Conservation (phyloP, 1,284 basidiomycete species). For the Marasmius fiardii region DNA sequence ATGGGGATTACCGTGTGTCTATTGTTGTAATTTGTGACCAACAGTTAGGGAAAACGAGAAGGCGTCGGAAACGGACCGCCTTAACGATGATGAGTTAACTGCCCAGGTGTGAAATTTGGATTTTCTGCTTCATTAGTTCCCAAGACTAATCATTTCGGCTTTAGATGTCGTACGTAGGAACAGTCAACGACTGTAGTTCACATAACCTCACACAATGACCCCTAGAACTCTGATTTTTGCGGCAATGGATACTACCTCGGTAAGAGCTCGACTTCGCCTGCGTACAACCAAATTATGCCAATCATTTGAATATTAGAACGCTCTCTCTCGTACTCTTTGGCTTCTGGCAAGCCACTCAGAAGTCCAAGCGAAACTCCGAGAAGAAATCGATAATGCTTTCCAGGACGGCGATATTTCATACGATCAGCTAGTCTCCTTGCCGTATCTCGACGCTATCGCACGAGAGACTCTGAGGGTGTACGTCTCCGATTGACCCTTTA, state of each 20-base stretch:
- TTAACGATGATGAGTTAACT: conserved; percentile 29
- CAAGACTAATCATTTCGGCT: too few relatives aligned
- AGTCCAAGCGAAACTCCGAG: conserved; percentile 1
- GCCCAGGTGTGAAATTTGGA: conserved; percentile 18
- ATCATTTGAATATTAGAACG: not conserved
- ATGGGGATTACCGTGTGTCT: not conserved
- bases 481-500: not conserved
- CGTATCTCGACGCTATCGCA: conserved; percentile 23
- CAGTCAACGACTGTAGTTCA: not conserved
- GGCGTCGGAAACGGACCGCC: conserved; percentile 26
- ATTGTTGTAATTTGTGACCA: not conserved
- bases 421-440: conserved; percentile 18
- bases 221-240: conserved; percentile 25
- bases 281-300: not conserved
- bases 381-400: not conserved
- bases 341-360: conserved; percentile 2
- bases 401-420: conserved; percentile 10
- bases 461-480: conserved; percentile 23
- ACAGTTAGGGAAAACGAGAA: conserved; percentile 31
- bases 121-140: not conserved
- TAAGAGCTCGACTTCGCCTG: not conserved
- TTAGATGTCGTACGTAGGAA: conserved; percentile 12
- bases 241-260: conserved; percentile 27
- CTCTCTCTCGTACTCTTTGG: not conserved
- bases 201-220: too few relatives aligned